Evolutionary conservation across 2,329 filamentous ascomycete species (phyloP).

Genomic region (Nakataea oryzae): DNA sequence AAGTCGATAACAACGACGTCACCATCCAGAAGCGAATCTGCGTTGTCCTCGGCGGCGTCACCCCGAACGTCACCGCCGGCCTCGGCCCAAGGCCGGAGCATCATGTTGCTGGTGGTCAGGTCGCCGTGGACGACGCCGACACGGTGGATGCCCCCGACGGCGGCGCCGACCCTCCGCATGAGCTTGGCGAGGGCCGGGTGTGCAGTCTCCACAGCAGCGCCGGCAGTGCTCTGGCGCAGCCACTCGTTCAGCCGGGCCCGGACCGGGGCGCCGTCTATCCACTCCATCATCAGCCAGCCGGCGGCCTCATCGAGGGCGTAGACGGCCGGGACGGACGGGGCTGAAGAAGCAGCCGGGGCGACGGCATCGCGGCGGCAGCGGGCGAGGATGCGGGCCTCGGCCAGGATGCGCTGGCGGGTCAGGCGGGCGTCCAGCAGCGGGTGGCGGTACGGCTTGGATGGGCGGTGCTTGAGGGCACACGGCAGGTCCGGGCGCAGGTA

Average conservation of each 20-base stretch:
- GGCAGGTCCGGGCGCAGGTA: conserved; percentile 60
- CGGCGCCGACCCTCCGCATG: conserved; percentile 59
- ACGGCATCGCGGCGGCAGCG: conserved; percentile 73
- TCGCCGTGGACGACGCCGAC: conserved; percentile 90
- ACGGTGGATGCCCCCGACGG: conserved; percentile 67
- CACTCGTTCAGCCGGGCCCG: conserved; percentile 59
- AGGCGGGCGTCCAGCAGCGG: conserved; percentile 78
- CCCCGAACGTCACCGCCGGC: conserved; percentile 6
- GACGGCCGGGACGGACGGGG: conserved; percentile 58
- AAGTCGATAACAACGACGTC: conserved; percentile 92
- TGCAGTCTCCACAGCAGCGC: conserved; percentile 18
- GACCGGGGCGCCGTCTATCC: conserved; percentile 66
- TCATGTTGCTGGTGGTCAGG: conserved; percentile 94
- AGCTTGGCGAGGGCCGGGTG: conserved; percentile 41
- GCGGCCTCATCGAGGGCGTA: conserved; percentile 54
- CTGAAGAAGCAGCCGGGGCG: conserved; percentile 13
- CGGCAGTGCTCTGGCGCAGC: conserved; percentile 33
- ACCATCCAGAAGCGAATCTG: conserved; percentile 38
- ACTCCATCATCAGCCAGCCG: conserved; percentile 77
- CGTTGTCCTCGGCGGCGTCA: conserved; percentile 8
- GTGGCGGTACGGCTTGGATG: conserved; percentile 85
- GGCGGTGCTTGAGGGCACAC: conserved; percentile 83
- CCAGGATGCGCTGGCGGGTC: conserved; percentile 76
- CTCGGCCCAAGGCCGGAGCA: conserved; percentile 48
- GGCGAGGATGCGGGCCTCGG: conserved; percentile 77